A percentile compares a stretch with the other conserved stretches of the same genome.
phyloP scores from a whole-genome alignment of 495 filamentous ascomycete species.

The Tuber indicum region DNA sequence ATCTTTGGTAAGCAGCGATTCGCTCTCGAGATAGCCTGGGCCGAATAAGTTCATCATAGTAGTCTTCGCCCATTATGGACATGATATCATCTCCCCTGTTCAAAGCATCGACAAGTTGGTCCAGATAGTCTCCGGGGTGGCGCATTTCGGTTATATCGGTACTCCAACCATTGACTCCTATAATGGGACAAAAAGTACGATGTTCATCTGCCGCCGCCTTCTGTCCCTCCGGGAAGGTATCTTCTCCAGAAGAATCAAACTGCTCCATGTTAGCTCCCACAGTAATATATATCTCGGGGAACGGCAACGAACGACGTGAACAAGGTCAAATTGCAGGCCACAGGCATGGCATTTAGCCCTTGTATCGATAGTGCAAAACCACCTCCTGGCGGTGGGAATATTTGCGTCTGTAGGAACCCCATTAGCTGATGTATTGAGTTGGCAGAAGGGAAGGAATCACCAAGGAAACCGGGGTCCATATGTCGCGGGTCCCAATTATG shows the following conservation, averaged over 20 bases:
- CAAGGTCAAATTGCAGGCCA: neutral
- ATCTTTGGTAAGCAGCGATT: neutral
- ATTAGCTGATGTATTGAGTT: neutral
- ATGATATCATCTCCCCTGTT: neutral
- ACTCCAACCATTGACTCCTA: neutral
- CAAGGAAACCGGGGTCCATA: neutral
- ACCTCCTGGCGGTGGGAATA: neutral
- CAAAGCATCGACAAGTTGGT: neutral
- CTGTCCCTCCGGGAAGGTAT: neutral
- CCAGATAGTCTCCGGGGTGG: neutral
- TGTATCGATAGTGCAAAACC: neutral
- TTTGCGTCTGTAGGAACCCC: neutral
- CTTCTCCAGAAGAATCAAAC: neutral
- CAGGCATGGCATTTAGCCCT: neutral
- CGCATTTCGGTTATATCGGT: neutral
- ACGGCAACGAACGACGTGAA: neutral
- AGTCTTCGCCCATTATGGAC: neutral
- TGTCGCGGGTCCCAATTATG: neutral
- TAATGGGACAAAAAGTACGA: neutral
- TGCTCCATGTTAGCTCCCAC: neutral
- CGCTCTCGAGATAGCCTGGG: neutral
- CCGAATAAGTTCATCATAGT: neutral
- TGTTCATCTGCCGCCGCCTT: neutral
- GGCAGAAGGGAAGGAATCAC: neutral
- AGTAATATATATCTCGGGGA: neutral